Conservation (phyloP, 345 rosid genomes). For the Lagerstroemia speciosa region DNA sequence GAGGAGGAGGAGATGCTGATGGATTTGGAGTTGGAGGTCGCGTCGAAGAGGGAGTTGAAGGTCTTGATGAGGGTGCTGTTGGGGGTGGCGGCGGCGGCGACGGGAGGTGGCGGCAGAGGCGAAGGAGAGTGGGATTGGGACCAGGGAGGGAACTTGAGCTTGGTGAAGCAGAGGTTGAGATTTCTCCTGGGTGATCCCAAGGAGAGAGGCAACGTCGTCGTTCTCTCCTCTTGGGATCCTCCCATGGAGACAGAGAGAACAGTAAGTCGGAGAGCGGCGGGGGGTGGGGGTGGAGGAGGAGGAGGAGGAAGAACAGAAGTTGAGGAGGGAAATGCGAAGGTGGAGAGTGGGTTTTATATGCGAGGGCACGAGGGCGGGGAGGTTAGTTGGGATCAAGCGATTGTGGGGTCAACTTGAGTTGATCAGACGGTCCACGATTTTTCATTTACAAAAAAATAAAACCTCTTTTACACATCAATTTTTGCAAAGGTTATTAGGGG, state of each 20-base stretch:
- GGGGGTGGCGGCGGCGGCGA: conserved; percentile 13
- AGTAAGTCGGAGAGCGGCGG: background rate
- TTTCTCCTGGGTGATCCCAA: conserved; percentile 26
- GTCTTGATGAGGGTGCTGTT: conserved; percentile 22
- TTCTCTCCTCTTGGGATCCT: conserved; percentile 25
- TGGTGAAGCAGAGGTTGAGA: conserved; percentile 47
- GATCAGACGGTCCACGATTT: too few species aligned
- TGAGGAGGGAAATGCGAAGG: background rate
- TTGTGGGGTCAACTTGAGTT: too few species aligned
- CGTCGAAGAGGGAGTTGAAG: conserved; percentile 38
- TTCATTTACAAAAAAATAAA: too few species aligned
- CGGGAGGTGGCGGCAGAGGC: conserved; percentile 9
- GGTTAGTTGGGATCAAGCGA: background rate
- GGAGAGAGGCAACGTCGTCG: conserved; percentile 18
- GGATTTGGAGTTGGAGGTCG: conserved; percentile 7
- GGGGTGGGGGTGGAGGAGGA: background rate
- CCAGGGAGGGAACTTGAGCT: conserved; percentile 22
- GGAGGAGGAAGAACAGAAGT: background rate
- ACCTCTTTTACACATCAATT: too few species aligned
- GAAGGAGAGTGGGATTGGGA: conserved; percentile 12
- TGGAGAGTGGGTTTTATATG: background rate
- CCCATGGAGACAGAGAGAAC: background rate
- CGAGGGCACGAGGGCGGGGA: background rate
- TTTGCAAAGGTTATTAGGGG: too few species aligned
- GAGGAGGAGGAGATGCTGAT: conserved; percentile 13